A percentile compares a stretch with the other conserved stretches of the same genome.
Evolutionary conservation across 495 filamentous ascomycete genomes (phyloP).

Genomic region (Tuber magnatum): DNA sequence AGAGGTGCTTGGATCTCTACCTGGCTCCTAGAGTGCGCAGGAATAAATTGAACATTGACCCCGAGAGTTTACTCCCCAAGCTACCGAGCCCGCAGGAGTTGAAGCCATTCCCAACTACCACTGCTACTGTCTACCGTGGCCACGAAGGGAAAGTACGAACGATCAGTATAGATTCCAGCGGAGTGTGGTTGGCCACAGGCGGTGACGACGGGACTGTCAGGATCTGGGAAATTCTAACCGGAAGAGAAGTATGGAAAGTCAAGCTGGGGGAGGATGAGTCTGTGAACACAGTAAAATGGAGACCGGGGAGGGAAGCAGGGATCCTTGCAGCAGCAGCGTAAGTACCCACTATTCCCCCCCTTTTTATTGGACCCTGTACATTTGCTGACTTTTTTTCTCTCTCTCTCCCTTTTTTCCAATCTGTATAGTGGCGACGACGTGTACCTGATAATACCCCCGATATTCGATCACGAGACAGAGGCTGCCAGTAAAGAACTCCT

Average conservation of each 20-base stretch:
- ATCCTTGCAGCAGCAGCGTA: conserved; percentile 70
- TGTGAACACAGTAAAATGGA: conserved; percentile 82
- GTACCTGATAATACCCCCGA: conserved; percentile 71
- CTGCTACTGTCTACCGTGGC: conserved; percentile 73
- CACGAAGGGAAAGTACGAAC: conserved; percentile 84
- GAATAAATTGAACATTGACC: conserved; percentile 94
- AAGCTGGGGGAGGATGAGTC: conserved; percentile 73
- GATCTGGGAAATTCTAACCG: conserved; percentile 82
- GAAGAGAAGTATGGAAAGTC: conserved; percentile 77
- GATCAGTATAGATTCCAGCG: conserved; percentile 68
- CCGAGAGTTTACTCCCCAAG: conserved; percentile 89
- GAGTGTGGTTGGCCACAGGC: conserved; percentile 75
- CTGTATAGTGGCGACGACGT: conserved; percentile 61
- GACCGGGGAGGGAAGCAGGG: conserved; percentile 70
- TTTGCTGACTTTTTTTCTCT: neutral
- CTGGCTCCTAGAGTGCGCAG: conserved; percentile 84
- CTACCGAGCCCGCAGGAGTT: conserved; percentile 90
- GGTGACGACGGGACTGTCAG: conserved; percentile 91
- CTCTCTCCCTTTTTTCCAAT: neutral
- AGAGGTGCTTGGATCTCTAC: conserved; percentile 90
- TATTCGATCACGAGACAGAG: conserved; percentile 64
- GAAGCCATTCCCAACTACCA: conserved; percentile 84
- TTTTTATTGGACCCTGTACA: neutral
- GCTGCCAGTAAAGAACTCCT: conserved; percentile 65
- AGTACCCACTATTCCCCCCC: neutral